phyloP scores from a whole-genome alignment of 2,329 filamentous ascomycete genomes.

The Curvularia lunata region DNA sequence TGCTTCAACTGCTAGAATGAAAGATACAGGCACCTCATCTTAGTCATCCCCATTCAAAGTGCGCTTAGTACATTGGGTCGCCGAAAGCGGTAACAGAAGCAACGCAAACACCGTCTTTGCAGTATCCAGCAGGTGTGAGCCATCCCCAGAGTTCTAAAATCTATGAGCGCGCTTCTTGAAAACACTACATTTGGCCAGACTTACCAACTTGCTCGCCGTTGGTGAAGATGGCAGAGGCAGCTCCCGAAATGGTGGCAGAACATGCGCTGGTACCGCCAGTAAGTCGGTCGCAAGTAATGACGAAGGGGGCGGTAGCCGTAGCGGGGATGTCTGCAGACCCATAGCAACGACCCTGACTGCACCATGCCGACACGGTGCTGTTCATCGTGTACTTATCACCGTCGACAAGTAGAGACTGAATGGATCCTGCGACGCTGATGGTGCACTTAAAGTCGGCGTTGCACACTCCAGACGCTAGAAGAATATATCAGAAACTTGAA shows the following conservation, averaged over 20 bases:
- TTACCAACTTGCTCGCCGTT: conserved; percentile 12
- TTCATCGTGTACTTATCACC: conserved; percentile 8
- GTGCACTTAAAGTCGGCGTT: conserved; percentile 4
- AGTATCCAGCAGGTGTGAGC: conserved; percentile 12
- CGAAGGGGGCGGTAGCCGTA: conserved; percentile 11
- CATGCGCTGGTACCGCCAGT: conserved; percentile 2
- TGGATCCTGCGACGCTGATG: conserved; percentile 10
- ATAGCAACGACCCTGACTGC: conserved; percentile 9
- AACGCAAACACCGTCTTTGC: conserved; percentile 8
- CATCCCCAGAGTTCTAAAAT: conserved; percentile 10
- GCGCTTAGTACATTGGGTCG: conserved; percentile 13
- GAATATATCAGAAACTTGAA: neutral
- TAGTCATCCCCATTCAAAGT: neutral
- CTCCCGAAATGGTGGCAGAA: conserved; percentile 10
- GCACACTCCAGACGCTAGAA: conserved; percentile 8
- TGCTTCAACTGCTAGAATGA: too few relatives aligned
- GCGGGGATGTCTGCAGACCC: conserved; percentile 4
- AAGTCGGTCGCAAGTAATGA: conserved; percentile 11
- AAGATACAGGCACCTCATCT: neutral
- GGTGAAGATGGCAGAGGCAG: conserved; percentile 7
- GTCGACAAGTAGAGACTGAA: conserved; percentile 13
- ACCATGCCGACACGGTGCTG: conserved; percentile 8
- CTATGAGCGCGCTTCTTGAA: neutral
- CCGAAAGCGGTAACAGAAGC: conserved; percentile 10
- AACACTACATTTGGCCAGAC: neutral